phyloP scores from a whole-genome alignment of 2,329 filamentous ascomycete species.

The Aspergillus ustus region DNA sequence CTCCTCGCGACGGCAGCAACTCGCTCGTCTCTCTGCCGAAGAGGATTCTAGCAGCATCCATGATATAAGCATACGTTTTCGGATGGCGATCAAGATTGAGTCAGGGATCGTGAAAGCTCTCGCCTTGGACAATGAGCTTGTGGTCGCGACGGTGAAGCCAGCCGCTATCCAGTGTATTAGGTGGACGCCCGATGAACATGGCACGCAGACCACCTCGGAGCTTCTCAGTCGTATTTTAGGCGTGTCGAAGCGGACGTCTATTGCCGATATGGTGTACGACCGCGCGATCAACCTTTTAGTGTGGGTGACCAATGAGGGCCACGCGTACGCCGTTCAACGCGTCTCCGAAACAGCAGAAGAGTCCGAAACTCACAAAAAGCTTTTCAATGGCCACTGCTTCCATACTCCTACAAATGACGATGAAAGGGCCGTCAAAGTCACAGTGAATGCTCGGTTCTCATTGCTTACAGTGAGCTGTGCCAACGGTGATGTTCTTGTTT shows the following conservation, averaged over 20 bases:
- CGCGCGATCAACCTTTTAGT: conserved; percentile 94
- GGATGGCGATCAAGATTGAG: conserved; percentile 98
- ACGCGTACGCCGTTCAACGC: conserved; percentile 88
- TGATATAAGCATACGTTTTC: conserved; percentile 88
- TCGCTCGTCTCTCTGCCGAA: conserved; percentile 63
- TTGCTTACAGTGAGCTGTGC: conserved; percentile 84
- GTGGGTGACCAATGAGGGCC: conserved; percentile 88
- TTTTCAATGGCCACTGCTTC: conserved; percentile 92
- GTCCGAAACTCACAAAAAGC: conserved; percentile 59
- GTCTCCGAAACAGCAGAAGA: conserved; percentile 48
- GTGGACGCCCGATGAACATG: conserved; percentile 83
- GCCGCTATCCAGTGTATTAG: conserved; percentile 95
- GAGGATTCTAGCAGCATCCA: conserved; percentile 82
- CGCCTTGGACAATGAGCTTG: conserved; percentile 87
- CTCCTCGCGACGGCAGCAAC: conserved; percentile 51
- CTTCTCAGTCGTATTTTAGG: conserved; percentile 85
- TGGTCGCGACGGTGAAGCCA: conserved; percentile 89
- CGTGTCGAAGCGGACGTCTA: conserved; percentile 75
- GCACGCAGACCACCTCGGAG: conserved; percentile 88
- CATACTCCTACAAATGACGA: conserved; percentile 68
- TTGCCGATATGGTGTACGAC: conserved; percentile 89
- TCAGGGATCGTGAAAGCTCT: conserved; percentile 88
- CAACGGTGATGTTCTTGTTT: conserved; percentile 82
- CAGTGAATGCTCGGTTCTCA: conserved; percentile 94
- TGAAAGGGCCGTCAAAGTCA: conserved; percentile 70